Base-by-base conservation (phyloP, 305 asterid genomes). In the Withania somnifera region DNA sequence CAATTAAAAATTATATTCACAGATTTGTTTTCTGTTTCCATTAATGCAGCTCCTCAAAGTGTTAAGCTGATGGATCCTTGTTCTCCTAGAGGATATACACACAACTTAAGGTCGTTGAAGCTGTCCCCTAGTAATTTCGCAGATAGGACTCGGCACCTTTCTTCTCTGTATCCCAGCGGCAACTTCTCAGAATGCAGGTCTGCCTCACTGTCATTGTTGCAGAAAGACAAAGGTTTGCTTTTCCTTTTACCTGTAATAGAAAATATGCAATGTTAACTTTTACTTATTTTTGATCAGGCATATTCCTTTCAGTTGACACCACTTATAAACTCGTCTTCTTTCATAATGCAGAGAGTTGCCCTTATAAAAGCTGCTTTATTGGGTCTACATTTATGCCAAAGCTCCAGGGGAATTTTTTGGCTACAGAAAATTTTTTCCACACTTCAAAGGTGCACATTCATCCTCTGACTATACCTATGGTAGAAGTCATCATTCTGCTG, bases 141-240 rank as follows among this genome's bases (percentile, higher is more conserved):
- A 14, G 96, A 87, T 86, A 90, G 89, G 84, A 79, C 66, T 63
- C 83, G 79, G 82, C 89, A 88, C 82, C 42, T 82, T 60, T 89
- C 94, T 4, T 80, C 90, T 66, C 84, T 96, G 81, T 89, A 86
- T 78, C 97, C 99, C 26, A 87, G 83, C 67, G 98, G 98, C 83
- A 94, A 96, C 91, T 94, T 96, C 90, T 86, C 99, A 0, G 97
- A 87, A 83, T 96, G 99, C 88, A 90, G 98, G 81, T 87, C 90
- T 67, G 97, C 97, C 84, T 91, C 99, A 15, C 82, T 94, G 81
- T 89, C 81, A 86, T 84, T 96, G 67, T 79, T 96, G 92, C 95
- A 88, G 90, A 94, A 90, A 87, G 98, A 85, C 87, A 92, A 88
- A 91, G 98, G 99, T 96, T 61, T 84, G 85, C n/a, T 64, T 84